Evolutionary conservation across 306 rosid species (phyloP), one percentile per base, ranked within the genome.

Genomic region (Oemleria cerasiformis): DNA sequence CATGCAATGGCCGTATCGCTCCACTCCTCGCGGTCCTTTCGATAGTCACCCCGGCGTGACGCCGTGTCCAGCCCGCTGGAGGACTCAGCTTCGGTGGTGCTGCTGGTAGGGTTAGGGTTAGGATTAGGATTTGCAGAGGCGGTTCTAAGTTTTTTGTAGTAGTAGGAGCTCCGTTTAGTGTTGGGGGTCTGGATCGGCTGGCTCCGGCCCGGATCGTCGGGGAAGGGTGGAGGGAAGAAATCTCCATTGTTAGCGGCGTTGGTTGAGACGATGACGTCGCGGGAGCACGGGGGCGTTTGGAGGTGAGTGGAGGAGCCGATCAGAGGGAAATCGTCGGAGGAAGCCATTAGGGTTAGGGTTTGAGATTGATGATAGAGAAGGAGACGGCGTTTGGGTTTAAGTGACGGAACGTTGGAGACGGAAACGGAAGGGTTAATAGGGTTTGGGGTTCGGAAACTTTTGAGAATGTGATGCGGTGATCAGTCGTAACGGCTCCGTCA

Each of bases 1-100:
- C 80, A 73, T 7, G 79, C 73, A 34, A 83, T 83, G 62, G 84
- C 82, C 56, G 78, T 66, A 67, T 83, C 87, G 59, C 80, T 73
- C 87, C 87, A 80, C 48, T 83, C 87, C 74, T 80, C 84, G 0
- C 82, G 68, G 41, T 83, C 87, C 78, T 83, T 83, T 58, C 84
- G 68, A 56, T 79, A 80, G 20, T 82, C 85, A 1, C 41, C 71
- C 16, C 80, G 67, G 42, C 58, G 50, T 12, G 62, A 48, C 19
- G 20, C 54, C 15, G 42, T 67, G 39, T 67, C 48, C 63, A 58
- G 20, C 5, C 77, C 79, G 58, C 43, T 48, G 20, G 50, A 67
- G 3, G 75, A 56, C 51, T 79, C 86, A 5, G 74, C 67, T 43
- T 73, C 79, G 66, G 51, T 20, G 66, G 39, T 47, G 54, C 60